Evolutionary conservation across 495 filamentous ascomycete genomes (phyloP).

Genomic region (Cenococcum geophilum): DNA sequence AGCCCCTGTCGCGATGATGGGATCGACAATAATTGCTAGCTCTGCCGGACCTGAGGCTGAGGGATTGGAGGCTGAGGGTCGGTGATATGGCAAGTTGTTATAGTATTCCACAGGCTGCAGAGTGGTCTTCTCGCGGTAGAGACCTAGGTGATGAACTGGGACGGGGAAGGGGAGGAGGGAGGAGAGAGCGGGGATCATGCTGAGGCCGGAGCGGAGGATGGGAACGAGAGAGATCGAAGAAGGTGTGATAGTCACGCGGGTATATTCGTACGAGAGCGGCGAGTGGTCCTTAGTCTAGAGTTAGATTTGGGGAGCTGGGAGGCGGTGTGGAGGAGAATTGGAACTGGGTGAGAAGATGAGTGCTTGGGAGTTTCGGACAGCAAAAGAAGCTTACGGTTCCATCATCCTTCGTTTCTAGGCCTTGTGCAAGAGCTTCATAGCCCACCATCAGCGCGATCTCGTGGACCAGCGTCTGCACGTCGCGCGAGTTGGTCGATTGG

Average conservation of each 20-base stretch:
- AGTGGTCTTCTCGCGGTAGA: conserved; percentile 80
- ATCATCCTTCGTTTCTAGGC: conserved; percentile 40
- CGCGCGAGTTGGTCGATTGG: conserved; percentile 56
- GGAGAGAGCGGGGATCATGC: conserved; percentile 84
- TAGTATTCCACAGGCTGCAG: conserved; percentile 95
- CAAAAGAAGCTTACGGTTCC: conserved; percentile 35
- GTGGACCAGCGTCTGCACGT: conserved; percentile 75
- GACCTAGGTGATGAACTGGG: conserved; percentile 86
- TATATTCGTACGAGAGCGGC: conserved; percentile 66
- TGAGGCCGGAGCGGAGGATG: conserved; percentile 81
- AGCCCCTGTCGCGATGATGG: conserved; percentile 88
- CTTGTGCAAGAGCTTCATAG: conserved; percentile 69
- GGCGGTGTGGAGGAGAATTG: conserved; percentile 2
- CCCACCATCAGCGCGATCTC: conserved; percentile 80
- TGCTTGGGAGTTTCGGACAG: neutral
- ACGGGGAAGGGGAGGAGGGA: conserved; percentile 73
- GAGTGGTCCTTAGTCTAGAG: conserved; percentile 54
- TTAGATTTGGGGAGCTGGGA: conserved; percentile 15
- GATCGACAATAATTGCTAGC: conserved; percentile 80
- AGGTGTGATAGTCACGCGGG: conserved; percentile 54
- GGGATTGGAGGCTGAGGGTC: conserved; percentile 30
- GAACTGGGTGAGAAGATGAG: neutral
- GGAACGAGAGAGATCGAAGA: conserved; percentile 73
- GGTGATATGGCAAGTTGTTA: conserved; percentile 86
- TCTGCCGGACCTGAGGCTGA: conserved; percentile 45